These are phyloP conservation scores for Rhododendron kiyosumense DNA, from an alignment of 148 eudicot species.

Conservation along the genomic window DNA sequence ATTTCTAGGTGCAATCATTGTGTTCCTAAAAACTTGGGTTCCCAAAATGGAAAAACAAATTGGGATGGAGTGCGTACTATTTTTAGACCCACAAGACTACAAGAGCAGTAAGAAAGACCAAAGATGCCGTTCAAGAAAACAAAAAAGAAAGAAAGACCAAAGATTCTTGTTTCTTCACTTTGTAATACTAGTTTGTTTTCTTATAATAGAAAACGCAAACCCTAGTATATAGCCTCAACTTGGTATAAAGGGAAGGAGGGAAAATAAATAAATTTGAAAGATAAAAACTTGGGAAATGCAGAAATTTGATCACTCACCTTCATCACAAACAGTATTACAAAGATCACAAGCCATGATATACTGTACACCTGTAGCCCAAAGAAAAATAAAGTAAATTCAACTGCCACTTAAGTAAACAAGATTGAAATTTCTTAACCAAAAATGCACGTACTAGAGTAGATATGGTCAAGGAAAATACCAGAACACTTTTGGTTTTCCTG, in stretches of 20 bases:
- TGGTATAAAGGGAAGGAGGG: background rate
- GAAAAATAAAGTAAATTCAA: slow-evolving; percentile 3
- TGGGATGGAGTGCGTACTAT: background rate
- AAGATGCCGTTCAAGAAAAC: background rate
- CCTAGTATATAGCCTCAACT: background rate
- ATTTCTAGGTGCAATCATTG: background rate
- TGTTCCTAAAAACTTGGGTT: background rate
- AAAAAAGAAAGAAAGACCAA: background rate
- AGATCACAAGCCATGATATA: slow-evolving; percentile 55
- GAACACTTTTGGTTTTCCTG: slow-evolving; percentile 27
- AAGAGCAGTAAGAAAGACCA: background rate
- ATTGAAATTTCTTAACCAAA: background rate
- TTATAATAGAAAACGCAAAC: background rate
- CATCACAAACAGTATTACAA: slow-evolving; percentile 35
- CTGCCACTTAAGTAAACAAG: background rate
- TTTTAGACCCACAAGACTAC: background rate
- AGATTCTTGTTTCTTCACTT: background rate
- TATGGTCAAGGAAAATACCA: slow-evolving; percentile 25
- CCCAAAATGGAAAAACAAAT: background rate
- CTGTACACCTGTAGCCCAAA: slow-evolving; percentile 52
- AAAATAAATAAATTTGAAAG: background rate
- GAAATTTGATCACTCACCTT: slow-evolving; percentile 36
- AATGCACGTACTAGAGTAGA: background rate
- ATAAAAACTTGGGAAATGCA: background rate
- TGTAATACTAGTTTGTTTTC: background rate